Evolutionary conservation across 176 grass and related monocot genomes (phyloP).

Genomic region (Triticum dicoccoides): DNA sequence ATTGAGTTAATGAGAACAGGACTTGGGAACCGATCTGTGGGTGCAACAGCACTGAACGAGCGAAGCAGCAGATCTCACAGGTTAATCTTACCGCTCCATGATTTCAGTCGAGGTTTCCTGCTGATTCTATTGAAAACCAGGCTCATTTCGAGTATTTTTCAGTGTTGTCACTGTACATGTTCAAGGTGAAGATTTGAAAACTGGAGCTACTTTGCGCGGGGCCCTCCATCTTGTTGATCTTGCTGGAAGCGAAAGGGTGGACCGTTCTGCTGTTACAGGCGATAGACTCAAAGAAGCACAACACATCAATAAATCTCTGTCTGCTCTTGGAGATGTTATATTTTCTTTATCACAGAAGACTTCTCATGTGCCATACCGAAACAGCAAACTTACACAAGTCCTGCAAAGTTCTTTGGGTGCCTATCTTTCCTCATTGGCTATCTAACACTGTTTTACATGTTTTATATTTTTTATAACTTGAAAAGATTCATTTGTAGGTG

Average conservation of each 20-base stretch:
- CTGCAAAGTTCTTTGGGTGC: slow-evolving; percentile 76
- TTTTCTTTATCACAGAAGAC: slow-evolving; percentile 71
- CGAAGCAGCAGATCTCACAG: slow-evolving; percentile 97
- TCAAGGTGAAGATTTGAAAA: slow-evolving; percentile 65
- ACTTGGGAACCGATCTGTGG: slow-evolving; percentile 56
- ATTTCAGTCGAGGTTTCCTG: slow-evolving; percentile 13
- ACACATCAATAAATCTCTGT: slow-evolving; percentile 85
- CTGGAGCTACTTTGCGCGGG: slow-evolving; percentile 45
- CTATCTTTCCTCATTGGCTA: slow-evolving; percentile 21
- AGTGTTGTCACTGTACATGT: slow-evolving; percentile 71
- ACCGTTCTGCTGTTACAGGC: slow-evolving; percentile 69
- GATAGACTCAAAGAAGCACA: slow-evolving; percentile 83
- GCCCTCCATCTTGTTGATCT: slow-evolving; percentile 80
- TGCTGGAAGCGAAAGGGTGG: slow-evolving; percentile 81
- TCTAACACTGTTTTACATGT: slow-evolving; percentile 12
- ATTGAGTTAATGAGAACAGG: slow-evolving; percentile 74
- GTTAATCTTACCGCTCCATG: slow-evolving; percentile 38
- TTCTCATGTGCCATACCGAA: slow-evolving; percentile 76
- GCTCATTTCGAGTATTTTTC: slow-evolving; percentile 23
- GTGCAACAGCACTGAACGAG: slow-evolving; percentile 72
- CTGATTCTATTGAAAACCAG: slow-evolving; percentile 15
- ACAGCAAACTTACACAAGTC: slow-evolving; percentile 92
- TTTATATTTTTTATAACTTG: background rate
- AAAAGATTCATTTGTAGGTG: slow-evolving; percentile 44
- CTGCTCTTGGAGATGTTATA: slow-evolving; percentile 89